A percentile compares a stretch with the other conserved stretches of the same genome.
phyloP scores from a whole-genome alignment of 1,284 basidiomycete species.

The Schizophyllum amplum region DNA sequence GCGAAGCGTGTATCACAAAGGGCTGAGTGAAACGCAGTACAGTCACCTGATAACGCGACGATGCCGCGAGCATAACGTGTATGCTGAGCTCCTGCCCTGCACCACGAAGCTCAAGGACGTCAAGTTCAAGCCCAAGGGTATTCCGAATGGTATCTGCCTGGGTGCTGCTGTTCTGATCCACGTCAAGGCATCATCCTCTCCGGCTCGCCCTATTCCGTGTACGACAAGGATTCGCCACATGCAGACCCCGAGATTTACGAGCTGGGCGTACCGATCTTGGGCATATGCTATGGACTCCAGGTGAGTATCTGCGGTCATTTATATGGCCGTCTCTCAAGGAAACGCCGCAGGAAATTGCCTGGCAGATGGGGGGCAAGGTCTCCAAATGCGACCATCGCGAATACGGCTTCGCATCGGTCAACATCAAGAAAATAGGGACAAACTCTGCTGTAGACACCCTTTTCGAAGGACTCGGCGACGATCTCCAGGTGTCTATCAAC shows the following conservation, averaged over 20 bases:
- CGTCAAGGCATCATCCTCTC: constrained; percentile 88
- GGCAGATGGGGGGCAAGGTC: constrained; percentile 83
- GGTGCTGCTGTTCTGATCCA: constrained; percentile 9
- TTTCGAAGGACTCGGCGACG: constrained; percentile 78
- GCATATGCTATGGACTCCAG: constrained; percentile 98
- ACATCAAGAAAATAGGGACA: constrained; percentile 63
- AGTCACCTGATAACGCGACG: constrained; percentile 97
- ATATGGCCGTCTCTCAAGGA: no score
- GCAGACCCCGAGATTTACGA: constrained; percentile 95
- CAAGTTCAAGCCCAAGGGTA: constrained; percentile 93
- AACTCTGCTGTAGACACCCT: constrained; percentile 56
- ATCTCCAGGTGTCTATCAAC: constrained; percentile 64
- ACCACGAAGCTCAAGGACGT: constrained; percentile 89
- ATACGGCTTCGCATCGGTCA: constrained; percentile 87
- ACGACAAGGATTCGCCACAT: constrained; percentile 88
- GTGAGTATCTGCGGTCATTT: no score
- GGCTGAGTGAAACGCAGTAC: constrained; percentile 49
- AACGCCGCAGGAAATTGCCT: constrained; percentile 84
- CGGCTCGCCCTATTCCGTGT: constrained; percentile 98
- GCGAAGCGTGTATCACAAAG: no score
- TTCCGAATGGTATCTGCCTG: constrained; percentile 5
- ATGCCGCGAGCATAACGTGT: constrained; percentile 97
- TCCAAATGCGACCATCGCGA: constrained; percentile 88
- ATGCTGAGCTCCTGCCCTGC: constrained; percentile 97
- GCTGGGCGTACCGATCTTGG: constrained; percentile 86